Base-by-base conservation (phyloP, 257 asterid genomes). In the Solanum neorickii region DNA sequence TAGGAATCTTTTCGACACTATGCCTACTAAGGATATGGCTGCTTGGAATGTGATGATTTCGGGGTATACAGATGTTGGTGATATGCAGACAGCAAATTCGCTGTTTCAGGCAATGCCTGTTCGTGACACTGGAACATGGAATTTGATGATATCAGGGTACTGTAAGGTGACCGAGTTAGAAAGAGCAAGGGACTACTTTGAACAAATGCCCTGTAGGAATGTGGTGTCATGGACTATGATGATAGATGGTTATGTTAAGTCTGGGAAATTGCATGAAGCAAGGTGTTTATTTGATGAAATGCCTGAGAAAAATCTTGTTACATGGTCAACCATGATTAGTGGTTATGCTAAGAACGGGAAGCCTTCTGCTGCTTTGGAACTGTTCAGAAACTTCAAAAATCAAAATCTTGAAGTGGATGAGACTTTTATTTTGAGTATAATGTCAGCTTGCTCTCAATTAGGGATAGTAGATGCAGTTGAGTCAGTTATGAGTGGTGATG, bases 221-320 rank as follows among this genome's bases (percentile, higher is more conserved):
- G 82, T 66, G 87, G 82, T 35, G n/a, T 87, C 86, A 20, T 87
- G 91, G 91, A 87, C 87, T 80, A 89, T 84, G 70, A 87, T 87
- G 87, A 72, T 83, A 83, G 39, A 49, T 49, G 90, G 88, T 12
- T 89, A 52, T 59, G 78, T 52, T 47, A 89, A 52, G 35, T 44
- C 59, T 76, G 77, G 84, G 62, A 84, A 78, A 23, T 66, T 77
- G 77, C 47, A 33, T 0, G 86, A 44, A 46, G 86, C 87, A 2
- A 76, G 83, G 37, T 20, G 37, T 44, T 77, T 87, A 70, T 84
- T 68, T 41, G 85, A 68, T 52, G 84, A 78, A 49, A 77, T 84
- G 83, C 87, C 88, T 25, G 60, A 66, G 89, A 77, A 87, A 42
- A 47, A 69, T 52, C 86, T 87, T 20, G 52, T 82, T 82, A 49